Conservation (phyloP, 495 filamentous ascomycete genomes). For the Haplographium delicatum region DNA sequence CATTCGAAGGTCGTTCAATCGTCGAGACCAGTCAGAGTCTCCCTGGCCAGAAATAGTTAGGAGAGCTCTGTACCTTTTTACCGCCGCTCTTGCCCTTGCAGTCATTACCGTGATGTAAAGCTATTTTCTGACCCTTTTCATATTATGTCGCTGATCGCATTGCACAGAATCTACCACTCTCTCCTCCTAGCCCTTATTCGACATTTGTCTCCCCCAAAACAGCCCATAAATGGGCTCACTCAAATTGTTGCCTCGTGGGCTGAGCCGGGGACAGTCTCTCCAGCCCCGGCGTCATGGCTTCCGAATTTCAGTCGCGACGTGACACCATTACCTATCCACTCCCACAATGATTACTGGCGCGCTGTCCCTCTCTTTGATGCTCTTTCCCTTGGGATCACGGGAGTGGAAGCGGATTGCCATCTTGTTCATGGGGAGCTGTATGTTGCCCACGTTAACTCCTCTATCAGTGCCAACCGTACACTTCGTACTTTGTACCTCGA, state of each 20-base stretch:
- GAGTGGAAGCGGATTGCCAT: constrained; percentile 66
- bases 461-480: constrained; percentile 45
- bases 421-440: constrained; percentile 45
- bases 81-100: background rate
- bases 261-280: constrained; percentile 8
- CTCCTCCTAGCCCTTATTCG: constrained; percentile 6
- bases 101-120: constrained; percentile 7
- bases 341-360: constrained; percentile 25
- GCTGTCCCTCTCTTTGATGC: constrained; percentile 44
- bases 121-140: background rate
- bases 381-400: constrained; percentile 51
- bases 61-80: constrained; percentile 1
- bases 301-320: constrained; percentile 20
- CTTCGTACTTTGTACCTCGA: constrained; percentile 52
- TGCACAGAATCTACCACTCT: constrained; percentile 9
- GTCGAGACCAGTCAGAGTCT: constrained; percentile 1
- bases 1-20: background rate
- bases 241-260: constrained; percentile 12
- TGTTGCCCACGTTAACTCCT: constrained; percentile 52
- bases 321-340: constrained; percentile 18
- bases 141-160: background rate
- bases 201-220: constrained; percentile 7
- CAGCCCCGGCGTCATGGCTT: constrained; percentile 15
- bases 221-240: constrained; percentile 1
- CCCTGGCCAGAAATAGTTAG: constrained; percentile 11